Evolutionary conservation across 2,329 filamentous ascomycete species (phyloP).

Genomic region (Plectosphaerella plurivora): DNA sequence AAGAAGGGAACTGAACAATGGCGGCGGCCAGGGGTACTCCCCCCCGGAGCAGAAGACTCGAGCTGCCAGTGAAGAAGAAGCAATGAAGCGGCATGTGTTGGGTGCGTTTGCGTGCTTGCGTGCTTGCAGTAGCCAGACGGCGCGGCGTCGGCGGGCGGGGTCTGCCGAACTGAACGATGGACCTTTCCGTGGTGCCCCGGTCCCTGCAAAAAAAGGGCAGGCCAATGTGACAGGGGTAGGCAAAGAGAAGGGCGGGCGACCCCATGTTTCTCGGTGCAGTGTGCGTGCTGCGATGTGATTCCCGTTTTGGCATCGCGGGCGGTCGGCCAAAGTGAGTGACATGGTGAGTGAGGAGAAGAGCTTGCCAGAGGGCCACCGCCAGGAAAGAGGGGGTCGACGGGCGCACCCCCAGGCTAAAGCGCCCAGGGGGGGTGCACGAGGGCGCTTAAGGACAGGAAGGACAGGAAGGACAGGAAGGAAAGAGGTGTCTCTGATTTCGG

Average conservation of each 20-base stretch:
- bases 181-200: slow-evolving; percentile 1
- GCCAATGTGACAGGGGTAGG: not conserved
- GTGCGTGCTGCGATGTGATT: not conserved
- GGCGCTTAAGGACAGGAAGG: slow-evolving; percentile 9
- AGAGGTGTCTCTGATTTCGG: slow-evolving; percentile 2
- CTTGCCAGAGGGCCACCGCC: not conserved
- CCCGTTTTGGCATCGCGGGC: slow-evolving; percentile 5
- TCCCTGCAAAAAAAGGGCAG: slow-evolving; percentile 10
- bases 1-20: too few species aligned
- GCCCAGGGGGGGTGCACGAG: not conserved
- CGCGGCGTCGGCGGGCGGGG: not conserved
- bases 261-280: not conserved
- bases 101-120: not conserved
- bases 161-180: not conserved
- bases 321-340: not conserved
- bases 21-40: slow-evolving; percentile 8
- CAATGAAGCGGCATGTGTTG: not conserved
- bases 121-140: too few species aligned
- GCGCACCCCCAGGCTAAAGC: not conserved
- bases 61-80: too few species aligned
- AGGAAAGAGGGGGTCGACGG: slow-evolving; percentile 1
- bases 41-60: too few species aligned
- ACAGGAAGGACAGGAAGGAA: not conserved
- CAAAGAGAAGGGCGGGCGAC: not conserved
- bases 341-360: not conserved